Evolutionary conservation across 805 yeast genomes (phyloP).

Genomic region (Starmerella gropengiesseri): DNA sequence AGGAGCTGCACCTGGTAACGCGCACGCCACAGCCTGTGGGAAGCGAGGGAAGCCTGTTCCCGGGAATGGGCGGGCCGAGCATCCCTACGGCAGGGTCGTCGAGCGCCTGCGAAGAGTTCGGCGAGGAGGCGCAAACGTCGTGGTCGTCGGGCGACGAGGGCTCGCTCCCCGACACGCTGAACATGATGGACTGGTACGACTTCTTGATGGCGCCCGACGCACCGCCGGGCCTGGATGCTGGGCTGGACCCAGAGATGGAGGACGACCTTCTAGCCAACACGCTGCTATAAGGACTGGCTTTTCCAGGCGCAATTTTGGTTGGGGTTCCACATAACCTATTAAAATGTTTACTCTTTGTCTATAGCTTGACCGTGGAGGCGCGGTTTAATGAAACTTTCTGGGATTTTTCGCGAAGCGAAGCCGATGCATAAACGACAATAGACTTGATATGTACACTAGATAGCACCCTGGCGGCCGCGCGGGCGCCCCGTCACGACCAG

Average conservation of each 20-base stretch:
- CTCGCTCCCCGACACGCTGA: slow-evolving; percentile 28
- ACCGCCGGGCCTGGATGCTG: neutral
- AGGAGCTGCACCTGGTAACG: slow-evolving; percentile 1
- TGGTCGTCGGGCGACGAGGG: slow-evolving; percentile 16
- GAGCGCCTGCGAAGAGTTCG: neutral
- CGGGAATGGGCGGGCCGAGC: neutral
- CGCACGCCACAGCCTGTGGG: neutral
- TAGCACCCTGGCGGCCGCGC: slow-evolving; percentile 43
- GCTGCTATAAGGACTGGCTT: neutral
- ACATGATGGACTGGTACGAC: slow-evolving; percentile 34
- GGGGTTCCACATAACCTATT: no score
- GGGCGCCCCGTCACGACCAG: slow-evolving; percentile 87
- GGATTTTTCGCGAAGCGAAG: no score
- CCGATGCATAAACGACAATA: no score
- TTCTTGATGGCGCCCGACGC: slow-evolving; percentile 22
- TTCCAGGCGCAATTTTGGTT: no score
- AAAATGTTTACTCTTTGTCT: neutral
- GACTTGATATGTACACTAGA: slow-evolving; percentile 11
- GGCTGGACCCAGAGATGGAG: neutral
- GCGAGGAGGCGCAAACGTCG: slow-evolving; percentile 2
- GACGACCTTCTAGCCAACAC: neutral
- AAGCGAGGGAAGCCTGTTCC: neutral
- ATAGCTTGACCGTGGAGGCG: no score
- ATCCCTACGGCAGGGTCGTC: no score
- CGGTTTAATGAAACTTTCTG: no score